Evolutionary conservation across 768 basidiomycete genomes (phyloP).

Genomic region (Hebeloma cylindrosporum): DNA sequence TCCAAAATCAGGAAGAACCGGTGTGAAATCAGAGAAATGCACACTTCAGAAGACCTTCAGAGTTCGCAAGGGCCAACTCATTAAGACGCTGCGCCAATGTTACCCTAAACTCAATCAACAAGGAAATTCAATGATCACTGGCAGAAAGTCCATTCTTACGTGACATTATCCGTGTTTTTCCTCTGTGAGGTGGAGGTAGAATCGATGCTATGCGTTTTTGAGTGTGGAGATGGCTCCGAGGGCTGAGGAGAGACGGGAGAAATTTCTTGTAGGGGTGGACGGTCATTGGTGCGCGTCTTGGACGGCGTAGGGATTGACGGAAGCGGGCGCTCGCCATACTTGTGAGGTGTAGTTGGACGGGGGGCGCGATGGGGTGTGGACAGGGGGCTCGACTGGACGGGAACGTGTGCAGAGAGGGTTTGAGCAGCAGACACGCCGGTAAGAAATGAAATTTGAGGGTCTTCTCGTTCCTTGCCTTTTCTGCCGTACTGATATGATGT

Average conservation of each 20-base stretch:
- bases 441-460: slow-evolving; percentile 32
- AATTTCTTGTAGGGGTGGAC: slow-evolving; percentile 11
- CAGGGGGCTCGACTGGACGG: slow-evolving; percentile 23
- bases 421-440: slow-evolving; percentile 36
- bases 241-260: slow-evolving; percentile 10
- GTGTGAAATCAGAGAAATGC: slow-evolving; percentile 20
- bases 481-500: slow-evolving; percentile 47
- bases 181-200: slow-evolving; percentile 28
- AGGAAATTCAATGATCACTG: slow-evolving; percentile 1
- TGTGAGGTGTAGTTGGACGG: slow-evolving; percentile 29
- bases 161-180: slow-evolving; percentile 48
- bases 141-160: slow-evolving; percentile 36
- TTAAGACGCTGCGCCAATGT: slow-evolving; percentile 80
- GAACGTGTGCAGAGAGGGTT: slow-evolving; percentile 32
- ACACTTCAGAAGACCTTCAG: slow-evolving; percentile 76
- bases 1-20: slow-evolving; percentile 6
- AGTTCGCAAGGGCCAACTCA: slow-evolving; percentile 77
- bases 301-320: slow-evolving; percentile 21
- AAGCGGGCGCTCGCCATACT: slow-evolving; percentile 20
- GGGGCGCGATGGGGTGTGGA: slow-evolving; percentile 17
- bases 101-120: slow-evolving; percentile 42
- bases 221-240: slow-evolving; percentile 11
- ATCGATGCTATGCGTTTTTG: slow-evolving; percentile 11
- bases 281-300: slow-evolving; percentile 17
- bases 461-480: slow-evolving; percentile 58